A percentile compares a stretch with the other conserved stretches of the same genome.
Evolutionary conservation across 2,329 filamentous ascomycete genomes (phyloP).

Genomic region (Coniochaeta sp.): DNA sequence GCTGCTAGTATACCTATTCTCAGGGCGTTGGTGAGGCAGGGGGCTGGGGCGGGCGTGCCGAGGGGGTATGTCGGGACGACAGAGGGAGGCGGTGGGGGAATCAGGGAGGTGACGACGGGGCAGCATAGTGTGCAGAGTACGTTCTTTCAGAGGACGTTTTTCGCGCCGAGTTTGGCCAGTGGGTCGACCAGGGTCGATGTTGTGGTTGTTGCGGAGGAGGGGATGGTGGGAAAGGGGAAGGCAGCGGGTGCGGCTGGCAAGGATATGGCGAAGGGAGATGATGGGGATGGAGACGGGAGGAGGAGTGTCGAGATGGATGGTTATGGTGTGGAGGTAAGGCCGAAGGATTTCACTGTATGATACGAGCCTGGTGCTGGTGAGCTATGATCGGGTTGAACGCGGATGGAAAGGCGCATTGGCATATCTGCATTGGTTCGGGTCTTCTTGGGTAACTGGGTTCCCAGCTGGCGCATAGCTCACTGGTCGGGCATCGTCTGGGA

Average conservation of each 20-base stretch:
- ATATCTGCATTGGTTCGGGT: too few relatives aligned
- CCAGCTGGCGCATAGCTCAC: too few relatives aligned
- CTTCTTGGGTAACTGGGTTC: too few relatives aligned
- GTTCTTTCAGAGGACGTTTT: not conserved
- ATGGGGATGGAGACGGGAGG: not conserved
- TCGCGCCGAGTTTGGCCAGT: not conserved
- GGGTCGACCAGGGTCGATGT: not conserved
- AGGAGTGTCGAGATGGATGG: not conserved
- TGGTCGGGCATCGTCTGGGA: too few relatives aligned
- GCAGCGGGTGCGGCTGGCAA: not conserved
- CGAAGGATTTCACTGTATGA: not conserved
- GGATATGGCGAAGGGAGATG: not conserved
- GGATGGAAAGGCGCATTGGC: too few relatives aligned
- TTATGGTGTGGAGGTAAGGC: not conserved
- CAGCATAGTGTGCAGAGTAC: not conserved
- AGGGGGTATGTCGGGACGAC: not conserved
- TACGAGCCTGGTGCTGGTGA: too few relatives aligned
- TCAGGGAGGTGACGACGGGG: not conserved
- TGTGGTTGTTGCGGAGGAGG: not conserved
- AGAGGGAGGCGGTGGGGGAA: not conserved
- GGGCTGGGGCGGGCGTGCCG: not conserved
- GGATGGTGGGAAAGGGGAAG: not conserved
- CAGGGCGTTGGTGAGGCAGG: not conserved
- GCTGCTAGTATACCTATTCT: constrained; percentile 1
- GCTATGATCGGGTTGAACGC: too few relatives aligned